phyloP scores from a whole-genome alignment of 305 asterid species.

The Fraxinus floribunda region DNA sequence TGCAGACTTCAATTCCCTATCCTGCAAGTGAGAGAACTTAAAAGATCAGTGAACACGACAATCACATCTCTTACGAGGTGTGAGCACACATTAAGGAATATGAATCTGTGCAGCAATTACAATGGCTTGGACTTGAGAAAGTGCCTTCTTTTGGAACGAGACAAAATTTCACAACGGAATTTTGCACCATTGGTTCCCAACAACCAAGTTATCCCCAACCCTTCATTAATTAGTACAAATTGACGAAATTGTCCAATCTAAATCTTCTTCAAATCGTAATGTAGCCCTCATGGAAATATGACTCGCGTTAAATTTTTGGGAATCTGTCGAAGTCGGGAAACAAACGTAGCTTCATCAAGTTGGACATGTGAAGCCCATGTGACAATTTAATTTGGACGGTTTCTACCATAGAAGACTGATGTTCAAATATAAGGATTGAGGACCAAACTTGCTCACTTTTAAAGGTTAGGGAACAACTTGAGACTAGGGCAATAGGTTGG shows the following conservation, averaged over 20 bases:
- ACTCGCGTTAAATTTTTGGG: too few species aligned
- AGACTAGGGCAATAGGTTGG: background rate
- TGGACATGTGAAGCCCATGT: background rate
- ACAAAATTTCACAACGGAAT: background rate
- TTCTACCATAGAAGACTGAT: background rate
- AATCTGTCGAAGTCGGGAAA: background rate
- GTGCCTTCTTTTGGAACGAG: background rate
- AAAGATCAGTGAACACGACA: background rate
- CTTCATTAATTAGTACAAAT: background rate
- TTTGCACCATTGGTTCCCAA: background rate
- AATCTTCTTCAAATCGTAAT: too few species aligned
- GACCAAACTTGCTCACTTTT: background rate
- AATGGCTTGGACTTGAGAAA: background rate
- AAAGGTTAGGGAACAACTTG: background rate
- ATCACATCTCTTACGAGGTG: background rate
- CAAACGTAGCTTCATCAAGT: background rate
- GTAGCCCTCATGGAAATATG: too few species aligned
- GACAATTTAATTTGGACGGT: background rate
- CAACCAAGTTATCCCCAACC: background rate
- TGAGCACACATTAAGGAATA: background rate
- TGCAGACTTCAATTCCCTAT: slow-evolving; percentile 70
- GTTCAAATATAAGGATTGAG: background rate
- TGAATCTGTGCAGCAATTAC: slow-evolving; percentile 3
- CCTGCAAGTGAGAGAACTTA: slow-evolving; percentile 34
- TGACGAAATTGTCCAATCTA: background rate